A percentile compares a stretch with the other conserved stretches of the same genome.
These are phyloP conservation scores for Skeletonema menzelii DNA, from an alignment of 108 stramenopile genomes.

Conservation along the genomic window DNA sequence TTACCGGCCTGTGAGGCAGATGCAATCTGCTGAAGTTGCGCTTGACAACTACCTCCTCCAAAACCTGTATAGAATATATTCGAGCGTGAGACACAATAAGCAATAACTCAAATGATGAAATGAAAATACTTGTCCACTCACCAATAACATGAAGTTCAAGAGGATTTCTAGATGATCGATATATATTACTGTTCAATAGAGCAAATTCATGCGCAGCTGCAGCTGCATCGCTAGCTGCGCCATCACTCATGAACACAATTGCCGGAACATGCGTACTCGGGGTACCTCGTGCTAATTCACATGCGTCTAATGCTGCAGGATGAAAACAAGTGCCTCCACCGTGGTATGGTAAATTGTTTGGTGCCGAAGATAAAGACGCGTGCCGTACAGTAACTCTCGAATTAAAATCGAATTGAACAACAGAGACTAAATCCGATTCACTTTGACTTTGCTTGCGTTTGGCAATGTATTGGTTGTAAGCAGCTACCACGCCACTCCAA, in stretches of 20 bases:
- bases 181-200: constrained; percentile 26
- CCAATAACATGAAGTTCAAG: constrained; percentile 68
- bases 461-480: constrained; percentile 47
- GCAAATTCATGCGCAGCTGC: constrained; percentile 47
- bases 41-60: constrained; percentile 32
- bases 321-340: constrained; percentile 49
- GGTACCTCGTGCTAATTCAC: constrained; percentile 33
- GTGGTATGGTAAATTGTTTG: constrained; percentile 22
- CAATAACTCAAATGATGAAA: background rate
- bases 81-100: background rate
- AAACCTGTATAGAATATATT: constrained; percentile 14
- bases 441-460: constrained; percentile 48
- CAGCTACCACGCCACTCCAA: constrained; percentile 58
- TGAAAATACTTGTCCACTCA: background rate
- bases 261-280: constrained; percentile 45
- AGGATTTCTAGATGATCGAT: constrained; percentile 18
- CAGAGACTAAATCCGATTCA: constrained; percentile 56
- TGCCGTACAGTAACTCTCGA: constrained; percentile 40
- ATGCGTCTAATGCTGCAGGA: constrained; percentile 45
- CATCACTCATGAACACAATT: constrained; percentile 74
- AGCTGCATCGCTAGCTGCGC: constrained; percentile 43
- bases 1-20: constrained; percentile 41
- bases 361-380: constrained; percentile 20
- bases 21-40: constrained; percentile 52
- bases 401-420: constrained; percentile 45